Percentiles rank a stretch among this genome's conserved stretches.
phyloP scores from a whole-genome alignment of 495 filamentous ascomycete species.

The Penicillium samsonianum region DNA sequence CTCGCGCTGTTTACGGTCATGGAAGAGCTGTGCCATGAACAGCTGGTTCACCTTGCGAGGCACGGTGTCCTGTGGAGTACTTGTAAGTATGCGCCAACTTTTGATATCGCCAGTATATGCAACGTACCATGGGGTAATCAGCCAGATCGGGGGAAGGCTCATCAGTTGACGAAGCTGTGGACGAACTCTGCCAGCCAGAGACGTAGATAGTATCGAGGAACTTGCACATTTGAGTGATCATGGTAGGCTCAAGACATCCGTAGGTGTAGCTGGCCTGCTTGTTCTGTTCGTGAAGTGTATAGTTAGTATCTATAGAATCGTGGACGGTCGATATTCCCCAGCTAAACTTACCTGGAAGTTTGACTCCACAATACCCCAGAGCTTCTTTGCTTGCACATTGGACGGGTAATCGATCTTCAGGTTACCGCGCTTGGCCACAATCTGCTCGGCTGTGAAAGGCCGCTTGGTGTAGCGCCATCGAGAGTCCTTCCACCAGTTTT shows the following conservation, averaged over 20 bases:
- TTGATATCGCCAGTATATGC: neutral
- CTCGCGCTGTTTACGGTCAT: constrained; percentile 97
- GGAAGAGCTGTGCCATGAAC: constrained; percentile 97
- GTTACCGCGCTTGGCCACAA: constrained; percentile 90
- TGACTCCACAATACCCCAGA: constrained; percentile 85
- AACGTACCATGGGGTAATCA: constrained; percentile 90
- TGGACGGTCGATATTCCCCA: neutral
- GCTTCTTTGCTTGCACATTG: constrained; percentile 86
- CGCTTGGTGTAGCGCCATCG: constrained; percentile 92
- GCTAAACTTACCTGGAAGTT: constrained; percentile 69
- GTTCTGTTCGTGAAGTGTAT: constrained; percentile 50
- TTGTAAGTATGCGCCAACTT: constrained; percentile 5
- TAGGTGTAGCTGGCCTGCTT: constrained; percentile 90
- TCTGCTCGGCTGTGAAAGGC: constrained; percentile 94
- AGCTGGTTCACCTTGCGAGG: constrained; percentile 97
- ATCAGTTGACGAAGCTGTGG: constrained; percentile 88
- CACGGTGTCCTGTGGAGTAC: constrained; percentile 74
- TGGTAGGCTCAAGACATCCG: constrained; percentile 94
- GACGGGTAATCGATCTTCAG: constrained; percentile 90
- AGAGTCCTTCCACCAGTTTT: constrained; percentile 91
- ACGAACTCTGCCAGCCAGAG: constrained; percentile 97
- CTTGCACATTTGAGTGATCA: constrained; percentile 99
- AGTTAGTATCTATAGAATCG: constrained; percentile 9
- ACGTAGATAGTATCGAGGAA: constrained; percentile 98
- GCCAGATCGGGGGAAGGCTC: constrained; percentile 98